Base-by-base conservation (phyloP, 2,329 filamentous ascomycete species). In the Ophiostoma perfectum region DNA sequence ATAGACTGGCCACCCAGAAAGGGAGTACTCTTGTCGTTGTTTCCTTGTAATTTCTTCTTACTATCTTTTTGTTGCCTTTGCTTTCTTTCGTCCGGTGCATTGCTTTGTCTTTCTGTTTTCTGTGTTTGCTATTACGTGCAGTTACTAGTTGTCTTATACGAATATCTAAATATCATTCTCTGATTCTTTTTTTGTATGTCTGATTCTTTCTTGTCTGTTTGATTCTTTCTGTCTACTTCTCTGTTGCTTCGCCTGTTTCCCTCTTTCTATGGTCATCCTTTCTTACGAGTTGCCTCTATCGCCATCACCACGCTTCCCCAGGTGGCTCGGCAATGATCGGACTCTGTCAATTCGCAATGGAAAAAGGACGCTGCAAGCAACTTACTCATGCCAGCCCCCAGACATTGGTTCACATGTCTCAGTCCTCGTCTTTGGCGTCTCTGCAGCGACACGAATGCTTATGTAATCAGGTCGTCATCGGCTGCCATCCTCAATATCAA, bases 1-100 rank as follows among this genome's bases (percentile, higher is more conserved):
- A 70, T 68, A 71, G 68, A 71, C 62, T 70, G 70, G 68, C 68
- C 68, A 64, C 49, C 66, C 64, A 52, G 63, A 45, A 66, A 45
- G 64, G 58, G 58, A 64, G 39, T 67, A 36, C 47, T 42, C 67
- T 47, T 68, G 49, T 68, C 49, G 58, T 55, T 52, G 55, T 55
- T 49, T 63, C 12, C 55, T 64, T 49, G 49, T 49, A 5, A 49
- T 41, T 66, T 39, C 27, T 60, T 39, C 36, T 12, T 38, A 16
- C n/a, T 52, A 12, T 39, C 12, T 62, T 16, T 62, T 41, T 27
- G n/a, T 55, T 55, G 18, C 18, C 9, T 7, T 60, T n/a, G 18
- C 14, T 39, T 60, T 18, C 42, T 38, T 36, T 67, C 11, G 27
- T 62, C 6, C 44, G 27, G 42, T 67, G 18, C 66, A 18, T 39